Evolutionary conservation across 1,139 yeast genomes (phyloP), one percentile per base, ranked within the genome.

Genomic region (Candida frijolesensis): DNA sequence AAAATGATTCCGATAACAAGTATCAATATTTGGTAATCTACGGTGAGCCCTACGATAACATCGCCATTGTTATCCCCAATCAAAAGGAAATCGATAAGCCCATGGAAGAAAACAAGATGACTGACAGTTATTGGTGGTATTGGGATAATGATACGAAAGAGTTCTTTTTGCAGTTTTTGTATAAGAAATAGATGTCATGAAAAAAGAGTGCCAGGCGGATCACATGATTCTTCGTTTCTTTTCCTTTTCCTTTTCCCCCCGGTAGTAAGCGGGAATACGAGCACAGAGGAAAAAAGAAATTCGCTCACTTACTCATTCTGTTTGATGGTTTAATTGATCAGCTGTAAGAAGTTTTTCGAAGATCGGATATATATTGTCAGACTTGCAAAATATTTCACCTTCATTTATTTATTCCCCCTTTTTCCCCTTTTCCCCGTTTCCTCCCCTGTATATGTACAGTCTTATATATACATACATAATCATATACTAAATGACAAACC

Each of bases 31-130:
- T 90, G 55, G 81, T 89, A n/a, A 67, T 89, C 0, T 82, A 89
- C 25, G 95, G 89, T 0, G 96, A 89, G 61, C 96, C 96, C 1
- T 90, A 89, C 64, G 94, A 89, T 52, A 87, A 85, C 49, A 74
- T 88, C 14, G 87, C 85, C 2, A 74, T 90, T 55, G 84, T 87
- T 49, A 73, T 90, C 6, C 94, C 94, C 2, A 77, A 82, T 22
- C 73, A 68, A 29, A 77, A 78, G 32, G 80, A 85, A 18, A 67
- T 75, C 6, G 87, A 83, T 57, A 72, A 74, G 55, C 70, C 76
- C 1, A 66, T 61, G 2, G 72, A 64, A 3, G 54, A 57, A 46
- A 67, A 60, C 11, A 67, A 64, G 30, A 70, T 70, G 67, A 61
- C 72, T 6, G 74, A 77, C 3, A 71, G 70, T 46, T 79, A 81